Evolutionary conservation across 2,329 filamentous ascomycete genomes (phyloP).

Genomic region (Plenodomus biglobosus): DNA sequence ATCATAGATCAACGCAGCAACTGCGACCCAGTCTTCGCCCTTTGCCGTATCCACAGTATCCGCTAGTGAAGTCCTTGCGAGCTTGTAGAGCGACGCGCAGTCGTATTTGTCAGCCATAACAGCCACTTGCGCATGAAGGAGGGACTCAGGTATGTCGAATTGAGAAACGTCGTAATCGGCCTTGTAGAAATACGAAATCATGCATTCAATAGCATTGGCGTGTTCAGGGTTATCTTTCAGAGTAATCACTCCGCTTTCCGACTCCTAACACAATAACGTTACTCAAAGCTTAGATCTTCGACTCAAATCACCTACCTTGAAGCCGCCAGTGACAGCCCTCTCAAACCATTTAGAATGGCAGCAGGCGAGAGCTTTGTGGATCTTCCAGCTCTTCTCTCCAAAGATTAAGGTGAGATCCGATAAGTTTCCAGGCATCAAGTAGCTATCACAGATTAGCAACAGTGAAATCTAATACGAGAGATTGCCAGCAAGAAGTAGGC

Average conservation of each 20-base stretch:
- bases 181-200: constrained; percentile 26
- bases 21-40: constrained; percentile 16
- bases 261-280: no score
- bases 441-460: no score
- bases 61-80: constrained; percentile 18
- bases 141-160: constrained; percentile 12
- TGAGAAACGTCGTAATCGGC: constrained; percentile 13
- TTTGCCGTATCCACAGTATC: constrained; percentile 8
- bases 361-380: constrained; percentile 22
- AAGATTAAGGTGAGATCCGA: constrained; percentile 21
- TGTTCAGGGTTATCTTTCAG: constrained; percentile 20
- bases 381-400: constrained; percentile 22
- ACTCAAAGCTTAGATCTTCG: no score
- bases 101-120: constrained; percentile 26
- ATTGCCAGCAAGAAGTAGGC: no score
- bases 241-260: constrained; percentile 15
- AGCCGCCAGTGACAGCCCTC: constrained; percentile 17
- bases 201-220: constrained; percentile 23
- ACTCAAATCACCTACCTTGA: constrained; percentile 19
- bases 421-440: constrained; percentile 12
- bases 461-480: no score
- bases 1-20: constrained; percentile 22
- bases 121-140: constrained; percentile 24
- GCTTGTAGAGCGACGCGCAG: constrained; percentile 20
- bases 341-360: constrained; percentile 27